A percentile compares a stretch with the other conserved stretches of the same genome.
Conservation (phyloP, 441 rosid species). For the Pelargonium cotyledonis region DNA sequence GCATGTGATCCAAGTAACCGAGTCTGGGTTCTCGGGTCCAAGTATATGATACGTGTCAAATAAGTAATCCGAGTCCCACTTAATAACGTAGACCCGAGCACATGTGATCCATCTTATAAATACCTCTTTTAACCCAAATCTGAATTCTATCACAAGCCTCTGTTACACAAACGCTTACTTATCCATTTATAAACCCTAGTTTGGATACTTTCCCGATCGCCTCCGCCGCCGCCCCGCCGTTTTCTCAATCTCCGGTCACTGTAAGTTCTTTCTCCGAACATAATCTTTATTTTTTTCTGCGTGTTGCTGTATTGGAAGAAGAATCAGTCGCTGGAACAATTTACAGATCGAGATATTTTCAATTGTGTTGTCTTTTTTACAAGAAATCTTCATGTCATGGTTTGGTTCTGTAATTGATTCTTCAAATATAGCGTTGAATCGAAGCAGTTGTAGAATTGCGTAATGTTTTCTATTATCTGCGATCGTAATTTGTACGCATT, state of each 20-base stretch:
- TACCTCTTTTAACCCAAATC: background rate
- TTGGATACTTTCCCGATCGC: background rate
- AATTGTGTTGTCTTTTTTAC: too few species aligned
- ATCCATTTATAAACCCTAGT: background rate
- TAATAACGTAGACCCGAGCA: background rate
- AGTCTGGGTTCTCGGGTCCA: too few species aligned
- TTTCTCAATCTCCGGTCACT: background rate
- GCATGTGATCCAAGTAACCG: too few species aligned
- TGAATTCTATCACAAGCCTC: background rate
- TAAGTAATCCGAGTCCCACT: background rate
- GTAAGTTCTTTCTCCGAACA: background rate
- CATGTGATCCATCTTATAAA: background rate
- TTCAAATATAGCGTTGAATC: background rate
- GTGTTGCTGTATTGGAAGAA: too few species aligned
- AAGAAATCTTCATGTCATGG: background rate
- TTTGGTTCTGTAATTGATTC: background rate
- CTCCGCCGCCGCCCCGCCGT: background rate
- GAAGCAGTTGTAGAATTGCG: background rate
- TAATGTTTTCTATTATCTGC: background rate
- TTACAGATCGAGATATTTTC: background rate
- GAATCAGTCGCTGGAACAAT: background rate
- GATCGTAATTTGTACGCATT: background rate
- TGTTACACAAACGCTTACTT: background rate
- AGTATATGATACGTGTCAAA: background rate
- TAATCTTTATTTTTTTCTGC: background rate